Conservation (phyloP, 768 basidiomycete species). For the Rhodotorula babjevae region DNA sequence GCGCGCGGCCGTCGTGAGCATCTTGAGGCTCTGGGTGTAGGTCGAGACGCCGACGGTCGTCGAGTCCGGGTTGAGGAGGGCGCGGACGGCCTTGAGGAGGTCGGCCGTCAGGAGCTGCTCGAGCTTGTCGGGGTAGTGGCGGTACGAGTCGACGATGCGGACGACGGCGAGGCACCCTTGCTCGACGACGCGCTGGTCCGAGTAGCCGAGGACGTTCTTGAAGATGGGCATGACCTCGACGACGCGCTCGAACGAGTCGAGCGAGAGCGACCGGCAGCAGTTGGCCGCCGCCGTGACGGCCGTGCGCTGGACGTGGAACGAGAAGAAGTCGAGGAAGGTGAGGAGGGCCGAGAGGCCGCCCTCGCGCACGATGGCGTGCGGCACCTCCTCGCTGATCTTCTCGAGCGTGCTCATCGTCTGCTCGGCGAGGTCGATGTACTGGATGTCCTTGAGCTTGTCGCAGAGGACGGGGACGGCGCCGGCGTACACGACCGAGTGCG, state of each 20-base stretch:
- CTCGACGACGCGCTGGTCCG: slow-evolving; percentile 95
- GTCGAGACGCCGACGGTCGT: slow-evolving; percentile 51
- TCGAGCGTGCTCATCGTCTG: slow-evolving; percentile 95
- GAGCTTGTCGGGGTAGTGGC: slow-evolving; percentile 76
- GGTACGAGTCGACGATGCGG: slow-evolving; percentile 84
- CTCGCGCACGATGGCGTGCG: slow-evolving; percentile 90
- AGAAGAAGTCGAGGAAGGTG: slow-evolving; percentile 97
- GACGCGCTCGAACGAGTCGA: slow-evolving; percentile 85
- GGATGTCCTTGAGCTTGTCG: slow-evolving; percentile 93
- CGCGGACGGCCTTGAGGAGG: slow-evolving; percentile 51
- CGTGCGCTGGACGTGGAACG: slow-evolving; percentile 92
- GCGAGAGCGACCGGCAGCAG: slow-evolving; percentile 85
- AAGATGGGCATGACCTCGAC: slow-evolving; percentile 78
- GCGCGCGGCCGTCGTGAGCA: slow-evolving; percentile 78
- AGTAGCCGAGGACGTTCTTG: slow-evolving; percentile 81
- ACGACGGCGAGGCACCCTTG: slow-evolving; percentile 92
- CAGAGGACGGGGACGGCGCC: slow-evolving; percentile 97
- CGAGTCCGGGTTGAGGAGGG: slow-evolving; percentile 40
- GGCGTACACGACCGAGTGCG: slow-evolving; percentile 95
- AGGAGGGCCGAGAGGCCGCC: slow-evolving; percentile 87
- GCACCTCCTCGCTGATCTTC: slow-evolving; percentile 97
- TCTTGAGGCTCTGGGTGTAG: slow-evolving; percentile 79
- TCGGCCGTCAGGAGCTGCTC: slow-evolving; percentile 68
- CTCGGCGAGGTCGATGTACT: slow-evolving; percentile 95
- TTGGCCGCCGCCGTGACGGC: slow-evolving; percentile 94